Evolutionary conservation across 192 early-diverging fungal genomes (phyloP), one percentile per base, ranked within the genome.

Genomic region (Cetraspora pellucida): DNA sequence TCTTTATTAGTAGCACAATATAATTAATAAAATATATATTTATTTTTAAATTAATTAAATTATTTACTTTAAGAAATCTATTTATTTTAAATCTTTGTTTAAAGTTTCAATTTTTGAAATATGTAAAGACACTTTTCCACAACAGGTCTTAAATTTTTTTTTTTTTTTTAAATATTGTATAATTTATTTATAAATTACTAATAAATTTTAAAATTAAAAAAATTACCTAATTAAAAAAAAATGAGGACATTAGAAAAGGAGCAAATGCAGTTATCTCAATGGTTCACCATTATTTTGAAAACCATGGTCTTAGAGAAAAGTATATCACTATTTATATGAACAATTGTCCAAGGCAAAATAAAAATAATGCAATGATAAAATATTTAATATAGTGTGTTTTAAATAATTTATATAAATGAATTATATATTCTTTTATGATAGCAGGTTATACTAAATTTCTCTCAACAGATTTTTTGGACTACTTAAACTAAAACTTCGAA

Each of bases 31-130:
- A 37, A 3, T 37, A 37, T 37, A 37, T 37, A 37, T 37, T 37
- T 37, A 64, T 64, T 43, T n/a, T 64, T 64, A 31, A 43, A 64
- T 64, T 64, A 43, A 64, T 13, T 28, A 28, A 31, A 28, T 17
- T 64, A 17, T 64, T 2, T 17, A 58, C 0, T 58, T 25, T 64
- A 13, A 43, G 4, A 31, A 10, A 43, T 13, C 31, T 43, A 64
- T 28, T 4, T 64, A 64, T 58, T 64, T 64, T 64, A 64, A 64
- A 64, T 64, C 63, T 30, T 28, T 64, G 23, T 64, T 30, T 43
- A 28, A 4, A 19, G 17, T 64, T 64, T 16, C 16, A 64, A 28
- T 64, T 43, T 64, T 64, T 31, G 28, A 6, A 64, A 64, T 64
- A 11, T 64, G 63, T 64, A 5, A 64, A 64, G 37, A 64, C 30